Conservation (phyloP, 305 asterid species). For the Fraxinus ornus region DNA sequence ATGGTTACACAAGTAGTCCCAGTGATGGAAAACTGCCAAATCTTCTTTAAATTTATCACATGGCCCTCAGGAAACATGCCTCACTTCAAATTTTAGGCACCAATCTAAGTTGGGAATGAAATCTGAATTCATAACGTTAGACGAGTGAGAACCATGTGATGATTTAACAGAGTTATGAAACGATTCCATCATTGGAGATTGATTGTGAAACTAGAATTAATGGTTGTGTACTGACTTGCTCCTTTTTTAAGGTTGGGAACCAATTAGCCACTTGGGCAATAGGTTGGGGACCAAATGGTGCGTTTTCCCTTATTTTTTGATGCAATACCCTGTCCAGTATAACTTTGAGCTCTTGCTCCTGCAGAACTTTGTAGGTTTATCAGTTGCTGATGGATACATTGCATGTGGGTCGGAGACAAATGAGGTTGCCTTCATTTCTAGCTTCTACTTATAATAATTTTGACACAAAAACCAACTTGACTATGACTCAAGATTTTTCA, state of each 20-base stretch:
- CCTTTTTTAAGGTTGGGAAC: background rate
- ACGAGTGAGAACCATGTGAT: background rate
- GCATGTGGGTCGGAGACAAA: slow-evolving; percentile 96
- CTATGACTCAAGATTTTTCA: background rate
- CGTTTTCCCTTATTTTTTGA: slow-evolving; percentile 3
- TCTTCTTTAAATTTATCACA: background rate
- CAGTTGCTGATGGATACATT: slow-evolving; percentile 85
- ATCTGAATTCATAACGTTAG: background rate
- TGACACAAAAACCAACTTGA: slow-evolving; percentile 1
- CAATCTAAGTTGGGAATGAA: background rate
- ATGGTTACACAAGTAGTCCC: background rate
- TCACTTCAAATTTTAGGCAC: background rate
- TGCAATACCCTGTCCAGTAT: slow-evolving; percentile 19
- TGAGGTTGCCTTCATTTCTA: slow-evolving; percentile 55
- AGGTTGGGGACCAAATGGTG: background rate
- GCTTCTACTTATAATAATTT: slow-evolving; percentile 12
- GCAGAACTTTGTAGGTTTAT: slow-evolving; percentile 96
- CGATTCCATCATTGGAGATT: background rate
- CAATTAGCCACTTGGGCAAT: background rate
- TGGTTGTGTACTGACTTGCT: background rate
- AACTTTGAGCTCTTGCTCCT: slow-evolving; percentile 29
- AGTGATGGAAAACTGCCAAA: background rate
- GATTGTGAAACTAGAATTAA: background rate
- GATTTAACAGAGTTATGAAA: background rate
- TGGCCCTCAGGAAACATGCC: background rate